phyloP scores from a whole-genome alignment of 2,329 filamentous ascomycete genomes.

The Fusarium circinatum region DNA sequence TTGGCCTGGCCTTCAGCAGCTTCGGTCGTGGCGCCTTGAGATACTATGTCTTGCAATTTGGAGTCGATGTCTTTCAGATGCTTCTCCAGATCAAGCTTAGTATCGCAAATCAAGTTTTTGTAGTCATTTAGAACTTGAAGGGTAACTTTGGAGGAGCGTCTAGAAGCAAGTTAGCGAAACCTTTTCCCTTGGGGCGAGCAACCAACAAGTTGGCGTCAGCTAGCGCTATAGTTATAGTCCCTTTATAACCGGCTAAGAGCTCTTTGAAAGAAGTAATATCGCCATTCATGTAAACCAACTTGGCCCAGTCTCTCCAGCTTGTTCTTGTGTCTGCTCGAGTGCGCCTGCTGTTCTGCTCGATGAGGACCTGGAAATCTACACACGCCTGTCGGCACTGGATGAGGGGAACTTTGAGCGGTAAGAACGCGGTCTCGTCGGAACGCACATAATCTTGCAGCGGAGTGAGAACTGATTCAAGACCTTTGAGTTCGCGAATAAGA shows the following conservation, averaged over 20 bases:
- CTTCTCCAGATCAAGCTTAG: slow-evolving; percentile 32
- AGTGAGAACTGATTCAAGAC: not conserved
- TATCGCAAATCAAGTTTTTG: slow-evolving; percentile 34
- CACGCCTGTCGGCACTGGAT: slow-evolving; percentile 54
- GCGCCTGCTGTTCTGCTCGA: slow-evolving; percentile 45
- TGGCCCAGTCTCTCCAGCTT: slow-evolving; percentile 56
- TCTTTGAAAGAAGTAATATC: slow-evolving; percentile 54
- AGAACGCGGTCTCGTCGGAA: slow-evolving; percentile 10
- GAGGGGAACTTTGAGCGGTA: slow-evolving; percentile 48
- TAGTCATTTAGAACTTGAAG: slow-evolving; percentile 32
- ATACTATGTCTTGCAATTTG: slow-evolving; percentile 9
- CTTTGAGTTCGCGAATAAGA: slow-evolving; percentile 17
- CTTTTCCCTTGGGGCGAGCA: not conserved
- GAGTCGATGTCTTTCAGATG: slow-evolving; percentile 15
- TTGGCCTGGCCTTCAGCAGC: not conserved
- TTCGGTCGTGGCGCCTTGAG: not conserved
- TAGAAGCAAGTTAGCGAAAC: not conserved
- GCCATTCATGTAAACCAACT: slow-evolving; percentile 55
- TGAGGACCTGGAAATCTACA: slow-evolving; percentile 51
- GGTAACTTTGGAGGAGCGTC: slow-evolving; percentile 2
- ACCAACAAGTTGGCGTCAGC: slow-evolving; percentile 36
- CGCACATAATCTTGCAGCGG: slow-evolving; percentile 7
- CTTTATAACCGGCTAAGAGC: slow-evolving; percentile 54
- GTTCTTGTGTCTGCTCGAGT: not conserved
- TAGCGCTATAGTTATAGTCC: slow-evolving; percentile 38